Evolutionary conservation across 2,329 filamentous ascomycete genomes (phyloP).

Genomic region (Tolypocladium guangdongense): DNA sequence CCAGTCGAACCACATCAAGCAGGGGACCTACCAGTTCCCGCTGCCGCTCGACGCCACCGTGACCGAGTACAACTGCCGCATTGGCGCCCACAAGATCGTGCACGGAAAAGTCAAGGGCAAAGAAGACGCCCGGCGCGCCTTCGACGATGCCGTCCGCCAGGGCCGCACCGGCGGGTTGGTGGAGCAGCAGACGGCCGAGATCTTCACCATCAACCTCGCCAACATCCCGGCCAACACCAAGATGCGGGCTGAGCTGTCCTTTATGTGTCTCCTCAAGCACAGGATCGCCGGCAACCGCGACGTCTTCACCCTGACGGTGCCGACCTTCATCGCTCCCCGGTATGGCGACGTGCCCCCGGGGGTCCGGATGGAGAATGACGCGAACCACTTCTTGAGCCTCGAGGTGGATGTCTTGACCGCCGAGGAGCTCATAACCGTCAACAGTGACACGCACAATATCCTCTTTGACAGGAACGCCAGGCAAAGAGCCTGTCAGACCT

Average conservation of each 20-base stretch:
- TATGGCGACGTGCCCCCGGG: constrained; percentile 1
- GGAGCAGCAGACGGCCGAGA: constrained; percentile 5
- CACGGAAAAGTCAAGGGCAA: constrained; percentile 5
- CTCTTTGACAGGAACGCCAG: neutral
- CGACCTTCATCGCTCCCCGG: constrained; percentile 4
- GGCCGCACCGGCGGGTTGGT: constrained; percentile 1
- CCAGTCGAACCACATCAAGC: neutral
- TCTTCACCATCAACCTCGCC: constrained; percentile 6
- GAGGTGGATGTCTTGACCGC: neutral
- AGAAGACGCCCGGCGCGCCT: constrained; percentile 2
- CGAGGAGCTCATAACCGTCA: neutral
- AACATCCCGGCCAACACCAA: constrained; percentile 5
- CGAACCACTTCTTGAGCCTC: neutral
- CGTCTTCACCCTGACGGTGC: constrained; percentile 4
- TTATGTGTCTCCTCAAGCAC: constrained; percentile 6
- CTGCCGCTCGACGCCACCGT: constrained; percentile 2
- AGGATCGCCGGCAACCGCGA: neutral
- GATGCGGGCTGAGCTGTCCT: constrained; percentile 4
- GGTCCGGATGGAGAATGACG: neutral
- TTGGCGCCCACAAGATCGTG: constrained; percentile 2
- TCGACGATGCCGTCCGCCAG: neutral
- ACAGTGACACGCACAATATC: constrained; percentile 2
- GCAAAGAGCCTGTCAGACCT: neutral
- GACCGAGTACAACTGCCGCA: constrained; percentile 3
- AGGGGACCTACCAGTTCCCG: constrained; percentile 3